These are phyloP conservation scores for Escovopsis sp. DNA, from an alignment of 2,329 filamentous ascomycete species.

Conservation along the genomic window DNA sequence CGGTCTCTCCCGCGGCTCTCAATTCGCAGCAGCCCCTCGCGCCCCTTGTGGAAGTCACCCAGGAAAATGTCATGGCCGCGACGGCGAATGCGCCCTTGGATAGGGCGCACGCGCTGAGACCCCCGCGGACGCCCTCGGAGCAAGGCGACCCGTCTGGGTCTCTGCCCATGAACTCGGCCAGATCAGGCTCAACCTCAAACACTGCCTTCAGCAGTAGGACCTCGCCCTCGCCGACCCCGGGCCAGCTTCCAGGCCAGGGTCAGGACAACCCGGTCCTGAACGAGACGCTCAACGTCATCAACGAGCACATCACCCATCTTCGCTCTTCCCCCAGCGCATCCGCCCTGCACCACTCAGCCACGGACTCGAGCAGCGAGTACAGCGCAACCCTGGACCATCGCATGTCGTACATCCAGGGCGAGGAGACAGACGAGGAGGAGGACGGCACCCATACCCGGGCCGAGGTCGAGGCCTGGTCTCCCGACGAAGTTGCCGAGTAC, in stretches of 20 bases:
- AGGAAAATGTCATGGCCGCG: conserved; percentile 10
- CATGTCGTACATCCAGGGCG: conserved; percentile 81
- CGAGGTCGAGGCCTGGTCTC: conserved; percentile 68
- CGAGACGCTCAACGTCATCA: conserved; percentile 88
- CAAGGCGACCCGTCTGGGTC: conserved; percentile 19
- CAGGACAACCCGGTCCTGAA: conserved; percentile 66
- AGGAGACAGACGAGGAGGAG: conserved; percentile 94
- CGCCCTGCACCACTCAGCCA: conserved; percentile 36
- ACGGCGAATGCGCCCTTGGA: conserved; percentile 9
- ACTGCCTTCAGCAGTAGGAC: conserved; percentile 14
- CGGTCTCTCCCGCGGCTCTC: conserved; percentile 27
- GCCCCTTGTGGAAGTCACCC: conserved; percentile 17
- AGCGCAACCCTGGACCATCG: conserved; percentile 64
- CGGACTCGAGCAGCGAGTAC: conserved; percentile 81
- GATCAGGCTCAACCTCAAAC: conserved; percentile 16
- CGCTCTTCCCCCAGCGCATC: conserved; percentile 39
- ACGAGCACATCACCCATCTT: conserved; percentile 91
- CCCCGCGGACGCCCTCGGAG: conserved; percentile 18
- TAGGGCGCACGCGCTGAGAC: conserved; percentile 17
- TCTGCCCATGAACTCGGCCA: conserved; percentile 30
- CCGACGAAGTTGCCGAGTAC: conserved; percentile 75
- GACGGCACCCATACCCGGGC: conserved; percentile 49
- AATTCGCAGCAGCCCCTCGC: conserved; percentile 16
- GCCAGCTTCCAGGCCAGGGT: conserved; percentile 27
- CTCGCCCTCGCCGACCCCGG: conserved; percentile 15